Percentiles rank a stretch among this genome's conserved stretches.
Conservation (phyloP, 352 stramenopile genomes). For the Albugo laibachii region DNA sequence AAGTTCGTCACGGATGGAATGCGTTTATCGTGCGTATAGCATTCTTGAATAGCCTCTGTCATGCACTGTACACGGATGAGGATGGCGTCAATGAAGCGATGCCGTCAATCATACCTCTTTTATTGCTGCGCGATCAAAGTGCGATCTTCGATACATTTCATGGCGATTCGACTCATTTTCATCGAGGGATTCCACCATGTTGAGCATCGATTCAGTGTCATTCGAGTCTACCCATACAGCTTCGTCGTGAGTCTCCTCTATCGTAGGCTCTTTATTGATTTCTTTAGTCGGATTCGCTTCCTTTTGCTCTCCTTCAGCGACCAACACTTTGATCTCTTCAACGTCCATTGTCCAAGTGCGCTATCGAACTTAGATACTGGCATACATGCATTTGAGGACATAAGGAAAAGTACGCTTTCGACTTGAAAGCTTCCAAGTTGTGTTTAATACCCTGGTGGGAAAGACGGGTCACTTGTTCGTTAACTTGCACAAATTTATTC, state of each 20-base stretch:
- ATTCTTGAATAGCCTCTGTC: constrained; percentile 52
- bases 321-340: constrained; percentile 4
- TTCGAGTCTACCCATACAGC: constrained; percentile 23
- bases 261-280: constrained; percentile 20
- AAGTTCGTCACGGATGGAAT: constrained; percentile 50
- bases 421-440: too few relatives aligned
- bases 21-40: constrained; percentile 24
- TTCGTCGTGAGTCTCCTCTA: constrained; percentile 14
- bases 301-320: constrained; percentile 6
- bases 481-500: too few relatives aligned
- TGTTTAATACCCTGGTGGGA: too few relatives aligned
- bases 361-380: too few relatives aligned
- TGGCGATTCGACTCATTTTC: constrained; percentile 44
- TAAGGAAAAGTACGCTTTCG: too few relatives aligned
- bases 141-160: constrained; percentile 63
- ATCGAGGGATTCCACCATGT: constrained; percentile 42
- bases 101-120: constrained; percentile 22
- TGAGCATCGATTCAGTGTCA: constrained; percentile 27
- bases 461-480: too few relatives aligned
- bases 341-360: constrained; percentile 1
- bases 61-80: constrained; percentile 26
- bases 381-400: too few relatives aligned
- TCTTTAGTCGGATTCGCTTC: constrained; percentile 16
- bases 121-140: constrained; percentile 67
- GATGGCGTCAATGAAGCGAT: background rate